Evolutionary conservation across 2,329 filamentous ascomycete species (phyloP).

Genomic region (Byssothecium circinans): DNA sequence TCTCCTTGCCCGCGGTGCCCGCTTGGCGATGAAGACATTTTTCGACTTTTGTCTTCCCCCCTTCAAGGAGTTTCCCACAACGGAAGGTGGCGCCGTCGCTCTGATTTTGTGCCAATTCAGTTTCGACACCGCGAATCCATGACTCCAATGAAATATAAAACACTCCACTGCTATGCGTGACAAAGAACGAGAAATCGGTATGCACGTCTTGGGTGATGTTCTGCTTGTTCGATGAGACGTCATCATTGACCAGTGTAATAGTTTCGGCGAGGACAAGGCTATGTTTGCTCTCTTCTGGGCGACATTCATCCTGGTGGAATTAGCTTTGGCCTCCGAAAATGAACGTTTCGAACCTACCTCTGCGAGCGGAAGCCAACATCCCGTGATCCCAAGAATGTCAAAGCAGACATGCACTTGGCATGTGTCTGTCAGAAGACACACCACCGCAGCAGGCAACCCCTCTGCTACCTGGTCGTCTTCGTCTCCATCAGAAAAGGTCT

Average conservation of each 20-base stretch:
- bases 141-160: conserved; percentile 58
- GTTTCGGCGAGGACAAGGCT: conserved; percentile 47
- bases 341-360: conserved; percentile 19
- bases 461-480: conserved; percentile 49
- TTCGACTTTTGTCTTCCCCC: conserved; percentile 52
- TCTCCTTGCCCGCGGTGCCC: conserved; percentile 30
- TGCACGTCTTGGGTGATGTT: conserved; percentile 59
- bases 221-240: conserved; percentile 48
- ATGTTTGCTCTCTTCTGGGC: conserved; percentile 25
- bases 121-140: conserved; percentile 60
- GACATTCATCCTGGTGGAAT: conserved; percentile 23
- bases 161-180: conserved; percentile 58
- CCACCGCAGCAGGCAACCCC: conserved; percentile 58
- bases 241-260: conserved; percentile 31
- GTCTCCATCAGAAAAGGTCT: conserved; percentile 54
- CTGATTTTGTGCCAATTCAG: conserved; percentile 57
- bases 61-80: conserved; percentile 57
- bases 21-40: conserved; percentile 47
- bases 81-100: conserved; percentile 58
- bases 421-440: conserved; percentile 60
- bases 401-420: conserved; percentile 62
- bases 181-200: conserved; percentile 61
- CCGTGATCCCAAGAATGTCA: conserved; percentile 63
- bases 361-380: conserved; percentile 61
- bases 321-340: conserved; percentile 1